Evolutionary conservation across 305 asterid genomes (phyloP).

Genomic region (Fraxinus albicans): DNA sequence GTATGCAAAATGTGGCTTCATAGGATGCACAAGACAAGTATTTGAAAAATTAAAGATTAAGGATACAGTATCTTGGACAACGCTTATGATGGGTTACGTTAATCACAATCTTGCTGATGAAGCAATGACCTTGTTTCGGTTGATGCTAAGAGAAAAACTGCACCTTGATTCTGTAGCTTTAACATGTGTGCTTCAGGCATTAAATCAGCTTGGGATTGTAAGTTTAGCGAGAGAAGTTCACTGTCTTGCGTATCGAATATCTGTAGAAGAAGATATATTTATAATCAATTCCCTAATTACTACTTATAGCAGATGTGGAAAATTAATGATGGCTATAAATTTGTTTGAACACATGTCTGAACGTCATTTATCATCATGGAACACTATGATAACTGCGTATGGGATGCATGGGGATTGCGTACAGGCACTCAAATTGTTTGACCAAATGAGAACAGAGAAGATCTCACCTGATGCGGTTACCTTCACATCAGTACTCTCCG

Average conservation of each 20-base stretch:
- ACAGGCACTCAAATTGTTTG: constrained; percentile 41
- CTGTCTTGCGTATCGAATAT: constrained; percentile 30
- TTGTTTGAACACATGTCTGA: constrained; percentile 41
- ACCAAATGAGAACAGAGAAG: constrained; percentile 33
- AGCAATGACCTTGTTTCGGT: constrained; percentile 37
- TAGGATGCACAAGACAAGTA: constrained; percentile 26
- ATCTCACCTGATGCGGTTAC: constrained; percentile 43
- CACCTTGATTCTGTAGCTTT: constrained; percentile 45
- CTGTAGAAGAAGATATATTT: constrained; percentile 28
- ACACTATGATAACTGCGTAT: constrained; percentile 59
- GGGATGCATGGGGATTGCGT: constrained; percentile 50
- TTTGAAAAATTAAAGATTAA: constrained; percentile 35
- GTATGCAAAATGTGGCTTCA: constrained; percentile 41
- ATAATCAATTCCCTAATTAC: constrained; percentile 48
- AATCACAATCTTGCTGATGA: constrained; percentile 36
- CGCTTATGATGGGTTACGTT: constrained; percentile 42
- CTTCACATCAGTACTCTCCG: constrained; percentile 48
- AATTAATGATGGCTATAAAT: constrained; percentile 28
- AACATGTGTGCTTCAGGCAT: constrained; percentile 46
- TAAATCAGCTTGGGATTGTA: constrained; percentile 43
- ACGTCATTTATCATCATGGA: constrained; percentile 46
- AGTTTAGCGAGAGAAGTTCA: constrained; percentile 44
- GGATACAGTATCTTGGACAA: constrained; percentile 54
- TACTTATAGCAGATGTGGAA: constrained; percentile 53
- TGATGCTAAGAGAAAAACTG: constrained; percentile 41